Evolutionary conservation across 345 rosid genomes (phyloP), one percentile per base, ranked within the genome.

Genomic region (Salix viminalis): DNA sequence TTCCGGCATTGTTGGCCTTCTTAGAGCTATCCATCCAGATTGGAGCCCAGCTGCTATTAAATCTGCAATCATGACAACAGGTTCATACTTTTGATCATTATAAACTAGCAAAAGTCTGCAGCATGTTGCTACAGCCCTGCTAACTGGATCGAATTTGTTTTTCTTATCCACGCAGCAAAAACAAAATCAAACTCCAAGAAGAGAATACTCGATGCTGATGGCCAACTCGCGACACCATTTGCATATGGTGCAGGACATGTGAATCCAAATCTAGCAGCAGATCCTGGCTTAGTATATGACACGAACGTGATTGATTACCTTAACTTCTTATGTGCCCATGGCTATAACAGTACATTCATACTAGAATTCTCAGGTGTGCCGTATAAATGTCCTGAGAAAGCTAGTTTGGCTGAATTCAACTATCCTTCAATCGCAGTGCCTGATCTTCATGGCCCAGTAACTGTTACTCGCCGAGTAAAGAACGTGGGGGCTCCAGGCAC

Each of bases 61-160:
- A 80, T 88, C 91, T 52, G 86, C 88, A 36, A 79, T 88, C 41
- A 85, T 88, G 76, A 88, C 87, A 11, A 84, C 87, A 56, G 86
- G 88, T 87, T 34, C 30, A 36, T 23, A 2, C 50, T 46, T 44
- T 12, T 14, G 50, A 46, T 46, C 50, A 3, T 13, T 14, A 3
- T 46, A 46, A 46, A 46, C 50, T 46, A 3, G 50, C 50, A 46
- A 1, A 46, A 46, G 48, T 46, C 5, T 13, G 50, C 5, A 13
- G 50, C 50, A 3, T 46, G 18, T 3, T 46, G 15, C 13, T 46
- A 46, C 14, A 46, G 50, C 50, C 18, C 50, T 46, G 50, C 18
- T 46, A 44, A 44, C 13, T 44, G 16, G 50, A 46, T 15, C 50
- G 16, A 46, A 46, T 4, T 46, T 18, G 5, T 12, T 4, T 46